Base-by-base conservation (phyloP, 192 early-diverging fungal species). In the Coemansia sp. region DNA sequence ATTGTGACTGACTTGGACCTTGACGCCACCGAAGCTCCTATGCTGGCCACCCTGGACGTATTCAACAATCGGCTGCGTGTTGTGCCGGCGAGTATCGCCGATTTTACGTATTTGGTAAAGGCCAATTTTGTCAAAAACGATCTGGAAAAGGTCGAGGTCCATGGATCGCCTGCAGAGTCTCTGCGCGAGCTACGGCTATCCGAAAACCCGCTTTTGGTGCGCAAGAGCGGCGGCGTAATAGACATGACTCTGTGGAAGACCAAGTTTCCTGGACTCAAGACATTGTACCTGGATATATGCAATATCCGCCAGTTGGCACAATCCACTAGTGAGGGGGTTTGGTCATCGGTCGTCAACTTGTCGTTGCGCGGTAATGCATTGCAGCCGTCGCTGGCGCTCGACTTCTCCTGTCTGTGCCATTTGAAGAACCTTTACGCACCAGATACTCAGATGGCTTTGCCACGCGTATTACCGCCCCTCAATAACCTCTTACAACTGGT, bases 391-490 rank as follows among this genome's bases (percentile, higher is more conserved):
- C 66, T 83, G 34, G 66, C 61, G 9, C 46, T 83, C 9, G 80
- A 78, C 27, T 78, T 83, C 46, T 61, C 44, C 14, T 74, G 72
- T 35, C 17, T 83, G 63, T 31, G 57, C 19, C 68, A 68, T 33
- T 45, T 78, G 35, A 74, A 75, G 42, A 83, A 83, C 76, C 57
- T 83, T n/a, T 83, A 83, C 60, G 62, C 73, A n/a, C 76, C 80
- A 4, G 76, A 83, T 36, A 77, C 75, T 1, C 75, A 66, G 7
- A 54, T 78, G 48, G 46, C 60, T 34, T 70, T 83, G 42, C 80
- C 80, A 48, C 76, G 72, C 21, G 42, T 63, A 36, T 44, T 83
- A 21, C 80, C 80, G 35, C 39, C 34, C 1, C 50, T 83, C 73
- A 24, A 27, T 16, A 57, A 74, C 11, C 50, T 83, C 42, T 60